These are phyloP conservation scores for Suillus subaureus DNA, from an alignment of 768 basidiomycete genomes.

Conservation along the genomic window DNA sequence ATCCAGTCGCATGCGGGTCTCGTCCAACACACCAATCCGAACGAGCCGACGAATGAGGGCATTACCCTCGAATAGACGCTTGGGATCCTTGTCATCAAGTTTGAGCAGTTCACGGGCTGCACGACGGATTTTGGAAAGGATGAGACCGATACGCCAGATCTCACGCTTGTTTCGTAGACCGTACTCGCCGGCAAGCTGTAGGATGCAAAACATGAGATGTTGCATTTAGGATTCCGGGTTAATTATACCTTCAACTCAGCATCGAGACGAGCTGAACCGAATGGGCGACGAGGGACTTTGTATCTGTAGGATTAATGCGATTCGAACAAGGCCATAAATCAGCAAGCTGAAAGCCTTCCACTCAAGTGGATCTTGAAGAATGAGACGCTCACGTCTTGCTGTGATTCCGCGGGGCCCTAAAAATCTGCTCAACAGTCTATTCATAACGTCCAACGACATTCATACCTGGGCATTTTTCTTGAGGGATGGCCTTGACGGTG, in stretches of 20 bases:
- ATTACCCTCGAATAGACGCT: slow-evolving; percentile 99
- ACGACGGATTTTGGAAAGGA: slow-evolving; percentile 99
- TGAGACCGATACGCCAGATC: slow-evolving; percentile 99
- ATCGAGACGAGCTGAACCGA: slow-evolving; percentile 97
- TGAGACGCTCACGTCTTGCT: slow-evolving; percentile 85
- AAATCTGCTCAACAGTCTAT: slow-evolving; percentile 36
- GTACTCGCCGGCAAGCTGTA: slow-evolving; percentile 97
- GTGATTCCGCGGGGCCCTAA: slow-evolving; percentile 89
- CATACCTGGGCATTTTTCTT: slow-evolving; percentile 87
- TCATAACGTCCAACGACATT: slow-evolving; percentile 25
- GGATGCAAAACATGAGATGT: slow-evolving; percentile 10
- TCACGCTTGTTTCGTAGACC: slow-evolving; percentile 99
- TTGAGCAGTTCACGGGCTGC: slow-evolving; percentile 99
- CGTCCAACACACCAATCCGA: slow-evolving; percentile 99
- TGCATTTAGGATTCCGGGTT: background rate
- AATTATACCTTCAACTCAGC: slow-evolving; percentile 90
- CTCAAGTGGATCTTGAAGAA: slow-evolving; percentile 68
- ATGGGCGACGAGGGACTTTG: slow-evolving; percentile 98
- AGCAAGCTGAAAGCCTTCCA: slow-evolving; percentile 69
- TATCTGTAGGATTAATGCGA: slow-evolving; percentile 71
- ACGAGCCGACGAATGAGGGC: slow-evolving; percentile 95
- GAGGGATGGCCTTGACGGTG: slow-evolving; percentile 43
- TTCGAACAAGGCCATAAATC: slow-evolving; percentile 42
- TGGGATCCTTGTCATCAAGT: slow-evolving; percentile 98
- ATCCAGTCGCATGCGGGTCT: slow-evolving; percentile 99